These are phyloP conservation scores for Mikania micrantha DNA, from an alignment of 129 eudicot species.

Conservation along the genomic window DNA sequence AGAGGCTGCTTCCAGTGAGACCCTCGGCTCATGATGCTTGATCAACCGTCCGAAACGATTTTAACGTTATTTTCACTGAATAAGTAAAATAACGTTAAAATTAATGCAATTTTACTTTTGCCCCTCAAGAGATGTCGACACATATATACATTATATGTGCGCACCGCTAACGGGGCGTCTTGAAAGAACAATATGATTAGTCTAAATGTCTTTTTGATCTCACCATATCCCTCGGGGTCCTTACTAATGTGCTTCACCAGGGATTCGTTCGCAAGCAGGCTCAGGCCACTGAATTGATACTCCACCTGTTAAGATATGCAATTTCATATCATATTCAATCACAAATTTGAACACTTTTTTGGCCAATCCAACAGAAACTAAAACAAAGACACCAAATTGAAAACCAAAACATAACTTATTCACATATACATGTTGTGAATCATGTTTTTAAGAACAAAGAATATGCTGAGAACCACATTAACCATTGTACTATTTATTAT, in stretches of 20 bases:
- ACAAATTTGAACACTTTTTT: not conserved
- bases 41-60: too few species aligned
- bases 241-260: conserved; percentile 62
- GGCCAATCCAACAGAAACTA: not conserved
- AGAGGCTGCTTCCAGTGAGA: too few species aligned
- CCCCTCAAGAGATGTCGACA: too few species aligned
- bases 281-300: conserved; percentile 72
- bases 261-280: conserved; percentile 76
- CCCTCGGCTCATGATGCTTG: too few species aligned
- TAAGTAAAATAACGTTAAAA: too few species aligned
- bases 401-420: not conserved
- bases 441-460: too few species aligned
- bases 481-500: too few species aligned
- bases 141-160: too few species aligned
- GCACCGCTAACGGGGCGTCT: too few species aligned
- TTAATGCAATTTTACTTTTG: too few species aligned
- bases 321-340: not conserved
- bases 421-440: not conserved
- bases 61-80: too few species aligned
- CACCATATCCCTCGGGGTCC: conserved; percentile 87
- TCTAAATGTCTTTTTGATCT: conserved; percentile 10
- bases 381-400: not conserved
- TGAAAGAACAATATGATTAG: not conserved
- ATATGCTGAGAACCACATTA: too few species aligned
- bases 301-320: conserved; percentile 47